These are phyloP conservation scores for Fusarium nanum DNA, from an alignment of 2,329 filamentous ascomycete species.

Conservation along the genomic window DNA sequence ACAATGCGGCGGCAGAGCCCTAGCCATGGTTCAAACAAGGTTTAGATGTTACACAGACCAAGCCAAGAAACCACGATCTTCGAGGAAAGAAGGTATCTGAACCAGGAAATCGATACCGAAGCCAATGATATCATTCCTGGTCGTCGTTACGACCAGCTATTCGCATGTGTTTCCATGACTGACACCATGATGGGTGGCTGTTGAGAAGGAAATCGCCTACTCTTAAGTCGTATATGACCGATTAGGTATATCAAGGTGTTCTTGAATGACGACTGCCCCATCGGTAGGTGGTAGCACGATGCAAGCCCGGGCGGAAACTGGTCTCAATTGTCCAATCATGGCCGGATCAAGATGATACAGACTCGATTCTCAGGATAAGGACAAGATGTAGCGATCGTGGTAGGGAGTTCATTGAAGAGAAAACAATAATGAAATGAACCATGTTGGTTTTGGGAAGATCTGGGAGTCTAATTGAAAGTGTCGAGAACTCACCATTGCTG, in stretches of 20 bases:
- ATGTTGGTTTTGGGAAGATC: neutral
- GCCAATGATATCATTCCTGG: neutral
- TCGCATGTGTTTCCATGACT: neutral
- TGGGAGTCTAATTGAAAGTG: neutral
- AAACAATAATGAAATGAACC: neutral
- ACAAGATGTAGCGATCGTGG: neutral
- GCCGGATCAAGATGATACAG: neutral
- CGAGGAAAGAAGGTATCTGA: neutral
- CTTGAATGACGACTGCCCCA: neutral
- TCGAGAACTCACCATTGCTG: constrained; percentile 80
- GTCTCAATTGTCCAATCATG: constrained; percentile 8
- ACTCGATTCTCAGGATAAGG: constrained; percentile 9
- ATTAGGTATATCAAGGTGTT: neutral
- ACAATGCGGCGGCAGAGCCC: neutral
- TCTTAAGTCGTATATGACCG: neutral
- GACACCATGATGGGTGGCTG: neutral
- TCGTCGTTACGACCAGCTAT: neutral
- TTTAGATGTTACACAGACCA: constrained; percentile 1
- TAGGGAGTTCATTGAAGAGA: neutral
- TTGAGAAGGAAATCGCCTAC: neutral
- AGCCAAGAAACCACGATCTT: neutral
- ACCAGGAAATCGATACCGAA: neutral
- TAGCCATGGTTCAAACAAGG: neutral
- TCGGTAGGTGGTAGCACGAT: constrained; percentile 18
- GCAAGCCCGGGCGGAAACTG: constrained; percentile 17